Percentiles rank a stretch among this genome's conserved stretches.
phyloP scores from a whole-genome alignment of 768 basidiomycete genomes.

The Amanita phalloides region DNA sequence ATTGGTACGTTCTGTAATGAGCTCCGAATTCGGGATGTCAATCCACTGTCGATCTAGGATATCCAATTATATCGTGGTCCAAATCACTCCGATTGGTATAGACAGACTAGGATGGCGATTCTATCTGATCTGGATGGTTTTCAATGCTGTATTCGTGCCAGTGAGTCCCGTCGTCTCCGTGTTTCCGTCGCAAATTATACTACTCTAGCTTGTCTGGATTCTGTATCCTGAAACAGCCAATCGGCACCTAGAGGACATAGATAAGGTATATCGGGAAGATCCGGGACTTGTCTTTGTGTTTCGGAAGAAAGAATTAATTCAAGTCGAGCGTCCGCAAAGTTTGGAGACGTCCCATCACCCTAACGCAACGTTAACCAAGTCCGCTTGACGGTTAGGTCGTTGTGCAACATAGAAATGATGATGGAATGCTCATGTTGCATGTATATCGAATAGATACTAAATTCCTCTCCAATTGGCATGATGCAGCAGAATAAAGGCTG shows the following conservation, averaged over 20 bases:
- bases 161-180: conserved; percentile 16
- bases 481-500: too few species aligned
- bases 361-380: too few species aligned
- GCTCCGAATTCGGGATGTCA: neutral
- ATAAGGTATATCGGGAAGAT: conserved; percentile 35
- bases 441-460: too few species aligned
- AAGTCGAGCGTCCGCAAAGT: conserved; percentile 30
- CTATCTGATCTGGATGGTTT: conserved; percentile 38
- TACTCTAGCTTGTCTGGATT: conserved; percentile 28
- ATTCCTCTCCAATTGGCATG: too few species aligned
- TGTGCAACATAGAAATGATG: too few species aligned
- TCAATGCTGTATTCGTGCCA: conserved; percentile 38
- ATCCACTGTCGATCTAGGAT: conserved; percentile 19
- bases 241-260: conserved; percentile 38
- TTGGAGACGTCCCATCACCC: conserved; percentile 10
- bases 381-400: too few species aligned
- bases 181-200: neutral
- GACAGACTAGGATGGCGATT: conserved; percentile 36
- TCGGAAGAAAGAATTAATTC: conserved; percentile 29
- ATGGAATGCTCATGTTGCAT: too few species aligned
- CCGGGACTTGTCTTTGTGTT: conserved; percentile 29
- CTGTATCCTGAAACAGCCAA: conserved; percentile 42
- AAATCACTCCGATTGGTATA: conserved; percentile 37
- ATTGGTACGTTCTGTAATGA: conserved; percentile 21
- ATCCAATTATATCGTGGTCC: conserved; percentile 40